Evolutionary conservation across 345 rosid genomes (phyloP).

Genomic region (Salix koriyanagi): DNA sequence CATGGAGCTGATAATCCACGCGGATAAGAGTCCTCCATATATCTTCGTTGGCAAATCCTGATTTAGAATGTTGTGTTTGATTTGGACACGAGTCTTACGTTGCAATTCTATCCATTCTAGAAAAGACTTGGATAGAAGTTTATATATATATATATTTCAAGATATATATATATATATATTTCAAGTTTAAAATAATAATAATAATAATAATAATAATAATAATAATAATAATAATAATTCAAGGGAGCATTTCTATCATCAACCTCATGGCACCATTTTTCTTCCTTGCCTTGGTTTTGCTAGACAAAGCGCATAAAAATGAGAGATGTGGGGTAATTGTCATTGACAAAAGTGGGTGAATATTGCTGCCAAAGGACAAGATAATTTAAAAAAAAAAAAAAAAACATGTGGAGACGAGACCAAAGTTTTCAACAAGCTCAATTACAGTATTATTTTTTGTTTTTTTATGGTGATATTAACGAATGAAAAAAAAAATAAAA

Average conservation of each 20-base stretch:
- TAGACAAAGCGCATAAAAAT: background rate
- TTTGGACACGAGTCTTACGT: background rate
- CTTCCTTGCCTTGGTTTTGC: background rate
- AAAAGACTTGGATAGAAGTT: background rate
- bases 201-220: too few relatives aligned
- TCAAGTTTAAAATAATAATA: too few relatives aligned
- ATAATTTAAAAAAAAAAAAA: background rate
- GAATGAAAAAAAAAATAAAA: too few relatives aligned
- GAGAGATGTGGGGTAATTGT: background rate
- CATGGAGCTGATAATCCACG: too few relatives aligned
- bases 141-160: too few relatives aligned
- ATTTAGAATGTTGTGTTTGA: background rate
- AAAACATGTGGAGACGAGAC: background rate
- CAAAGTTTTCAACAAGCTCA: background rate
- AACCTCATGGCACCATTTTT: background rate
- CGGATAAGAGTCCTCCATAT: too few relatives aligned
- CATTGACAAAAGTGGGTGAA: background rate
- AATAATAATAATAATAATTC: background rate
- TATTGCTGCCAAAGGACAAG: background rate
- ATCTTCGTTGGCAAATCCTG: background rate
- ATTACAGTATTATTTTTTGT: background rate
- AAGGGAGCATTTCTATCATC: background rate
- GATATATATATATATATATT: too few relatives aligned
- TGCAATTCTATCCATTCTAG: background rate
- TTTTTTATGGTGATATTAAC: too few relatives aligned